A percentile compares a stretch with the other conserved stretches of the same genome.
These are phyloP conservation scores for Dioscorea alata DNA, from an alignment of 106 monocot species.

Conservation along the genomic window DNA sequence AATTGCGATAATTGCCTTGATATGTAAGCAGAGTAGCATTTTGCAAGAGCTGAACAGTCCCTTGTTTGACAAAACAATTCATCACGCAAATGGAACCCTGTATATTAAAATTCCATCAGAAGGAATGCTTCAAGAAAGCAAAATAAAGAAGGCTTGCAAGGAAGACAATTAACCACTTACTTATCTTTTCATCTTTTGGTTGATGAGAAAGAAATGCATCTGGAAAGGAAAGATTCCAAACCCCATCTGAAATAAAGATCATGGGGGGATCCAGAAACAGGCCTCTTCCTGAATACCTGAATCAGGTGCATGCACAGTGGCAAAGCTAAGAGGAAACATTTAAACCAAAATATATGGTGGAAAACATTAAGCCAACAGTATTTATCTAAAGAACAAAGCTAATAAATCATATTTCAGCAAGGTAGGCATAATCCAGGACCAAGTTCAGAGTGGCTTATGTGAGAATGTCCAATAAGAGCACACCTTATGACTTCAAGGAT, in stretches of 20 bases:
- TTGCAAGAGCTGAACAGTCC: constrained; percentile 56
- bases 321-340: no score
- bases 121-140: background rate
- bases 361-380: no score
- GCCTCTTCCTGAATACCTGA: constrained; percentile 95
- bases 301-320: background rate
- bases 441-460: no score
- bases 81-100: constrained; percentile 61
- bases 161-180: constrained; percentile 23
- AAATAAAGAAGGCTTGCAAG: no score
- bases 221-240: constrained; percentile 72
- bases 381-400: no score
- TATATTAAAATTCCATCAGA: background rate
- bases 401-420: no score
- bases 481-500: no score
- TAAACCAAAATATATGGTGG: no score
- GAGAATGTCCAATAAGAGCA: no score
- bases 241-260: constrained; percentile 35
- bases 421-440: no score
- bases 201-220: constrained; percentile 27
- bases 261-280: constrained; percentile 83
- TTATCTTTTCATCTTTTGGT: constrained; percentile 24
- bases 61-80: constrained; percentile 64
- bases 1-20: constrained; percentile 46
- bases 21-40: constrained; percentile 59